phyloP scores from a whole-genome alignment of 495 filamentous ascomycete genomes.

The Penicillium crystallinum region DNA sequence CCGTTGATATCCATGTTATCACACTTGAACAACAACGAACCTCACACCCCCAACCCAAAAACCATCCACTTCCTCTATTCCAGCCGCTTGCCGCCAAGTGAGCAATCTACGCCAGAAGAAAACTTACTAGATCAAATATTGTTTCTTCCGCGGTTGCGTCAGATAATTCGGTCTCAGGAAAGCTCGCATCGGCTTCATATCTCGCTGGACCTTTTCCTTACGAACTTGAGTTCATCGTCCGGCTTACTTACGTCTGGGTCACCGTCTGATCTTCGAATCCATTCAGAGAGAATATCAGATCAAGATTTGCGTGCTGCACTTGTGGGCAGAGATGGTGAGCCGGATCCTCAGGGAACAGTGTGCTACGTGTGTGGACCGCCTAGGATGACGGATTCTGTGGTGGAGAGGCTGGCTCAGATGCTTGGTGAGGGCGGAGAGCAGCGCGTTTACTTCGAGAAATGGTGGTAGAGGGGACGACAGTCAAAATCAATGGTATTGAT shows the following conservation, averaged over 20 bases:
- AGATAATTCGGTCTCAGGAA: constrained; percentile 32
- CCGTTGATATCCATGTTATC: constrained; percentile 57
- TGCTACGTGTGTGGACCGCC: constrained; percentile 79
- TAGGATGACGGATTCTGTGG: constrained; percentile 74
- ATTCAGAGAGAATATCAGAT: constrained; percentile 7
- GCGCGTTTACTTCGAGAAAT: constrained; percentile 75
- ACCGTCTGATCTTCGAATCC: constrained; percentile 40
- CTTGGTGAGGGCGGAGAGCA: constrained; percentile 47
- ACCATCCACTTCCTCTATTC: constrained; percentile 43
- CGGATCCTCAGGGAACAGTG: constrained; percentile 46
- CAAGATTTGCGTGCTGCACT: constrained; percentile 46
- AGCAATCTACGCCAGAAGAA: constrained; percentile 34
- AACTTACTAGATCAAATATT: constrained; percentile 53
- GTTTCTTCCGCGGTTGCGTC: constrained; percentile 50
- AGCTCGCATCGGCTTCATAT: constrained; percentile 28
- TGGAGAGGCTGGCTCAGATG: constrained; percentile 45
- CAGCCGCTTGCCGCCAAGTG: constrained; percentile 28
- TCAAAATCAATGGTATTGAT: not conserved
- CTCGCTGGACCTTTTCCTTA: constrained; percentile 38
- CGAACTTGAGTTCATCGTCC: constrained; percentile 14
- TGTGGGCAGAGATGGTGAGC: constrained; percentile 27
- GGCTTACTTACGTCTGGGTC: constrained; percentile 3
- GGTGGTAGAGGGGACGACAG: constrained; percentile 56
- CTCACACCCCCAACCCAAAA: constrained; percentile 13
- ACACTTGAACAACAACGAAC: constrained; percentile 34